Percentiles rank a stretch among this genome's conserved stretches.
Conservation (phyloP, 1,284 basidiomycete genomes). For the Porphyrellus sp. region DNA sequence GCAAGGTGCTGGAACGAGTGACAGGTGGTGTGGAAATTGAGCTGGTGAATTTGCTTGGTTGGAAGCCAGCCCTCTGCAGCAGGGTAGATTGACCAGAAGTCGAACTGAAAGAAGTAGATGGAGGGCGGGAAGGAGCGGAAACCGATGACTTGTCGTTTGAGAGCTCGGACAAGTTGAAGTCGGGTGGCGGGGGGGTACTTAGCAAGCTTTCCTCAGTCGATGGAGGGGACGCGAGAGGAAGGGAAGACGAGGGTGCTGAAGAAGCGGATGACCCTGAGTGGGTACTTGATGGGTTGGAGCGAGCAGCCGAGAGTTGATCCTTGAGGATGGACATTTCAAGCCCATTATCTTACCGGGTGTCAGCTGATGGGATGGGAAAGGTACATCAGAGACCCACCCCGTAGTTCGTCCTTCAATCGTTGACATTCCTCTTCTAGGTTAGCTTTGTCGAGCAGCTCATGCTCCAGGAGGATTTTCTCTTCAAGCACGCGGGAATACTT, state of each 20-base stretch:
- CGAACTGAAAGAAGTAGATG: conserved; percentile 39
- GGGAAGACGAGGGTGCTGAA: conserved; percentile 24
- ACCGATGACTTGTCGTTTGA: conserved; percentile 41
- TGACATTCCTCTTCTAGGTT: conserved; percentile 90
- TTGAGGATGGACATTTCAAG: conserved; percentile 82
- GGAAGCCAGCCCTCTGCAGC: conserved; percentile 50
- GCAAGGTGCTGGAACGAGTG: conserved; percentile 56
- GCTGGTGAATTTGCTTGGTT: conserved; percentile 42
- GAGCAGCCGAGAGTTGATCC: conserved; percentile 59
- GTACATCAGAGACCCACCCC: conserved; percentile 56
- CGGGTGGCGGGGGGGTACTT: conserved; percentile 53
- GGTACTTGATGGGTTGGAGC: conserved; percentile 31
- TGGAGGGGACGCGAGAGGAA: conserved; percentile 21
- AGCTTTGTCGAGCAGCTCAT: conserved; percentile 92
- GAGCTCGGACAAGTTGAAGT: conserved; percentile 61
- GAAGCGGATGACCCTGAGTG: conserved; percentile 26
- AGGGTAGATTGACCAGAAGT: conserved; percentile 45
- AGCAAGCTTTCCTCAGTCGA: conserved; percentile 47
- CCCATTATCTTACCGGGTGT: conserved; percentile 62
- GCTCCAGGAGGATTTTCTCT: conserved; percentile 95
- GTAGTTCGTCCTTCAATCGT: conserved; percentile 87
- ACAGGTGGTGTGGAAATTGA: conserved; percentile 46
- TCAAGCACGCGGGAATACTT: conserved; percentile 91
- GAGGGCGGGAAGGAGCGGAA: conserved; percentile 31
- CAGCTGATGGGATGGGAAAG: conserved; percentile 17